These are phyloP conservation scores for Boletus mariae DNA, from an alignment of 1,284 basidiomycete species.

Conservation along the genomic window DNA sequence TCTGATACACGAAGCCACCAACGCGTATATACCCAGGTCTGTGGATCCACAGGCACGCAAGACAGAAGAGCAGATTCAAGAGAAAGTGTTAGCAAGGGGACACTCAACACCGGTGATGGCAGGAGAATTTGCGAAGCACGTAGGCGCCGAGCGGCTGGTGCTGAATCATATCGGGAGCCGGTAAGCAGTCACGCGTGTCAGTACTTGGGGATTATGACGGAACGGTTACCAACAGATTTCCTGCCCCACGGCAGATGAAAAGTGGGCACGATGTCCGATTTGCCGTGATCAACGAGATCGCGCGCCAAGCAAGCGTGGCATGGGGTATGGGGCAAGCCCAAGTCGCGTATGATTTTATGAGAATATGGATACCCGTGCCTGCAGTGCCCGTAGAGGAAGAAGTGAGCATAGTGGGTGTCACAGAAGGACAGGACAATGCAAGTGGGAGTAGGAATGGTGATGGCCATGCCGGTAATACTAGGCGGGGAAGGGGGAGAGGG, in stretches of 20 bases:
- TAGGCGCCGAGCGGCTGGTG: constrained; percentile 65
- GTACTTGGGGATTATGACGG: constrained; percentile 12
- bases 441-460: too few relatives aligned
- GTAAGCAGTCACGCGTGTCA: constrained; percentile 39
- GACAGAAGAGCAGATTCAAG: constrained; percentile 46
- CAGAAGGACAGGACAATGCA: too few relatives aligned
- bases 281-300: constrained; percentile 59
- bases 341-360: constrained; percentile 69
- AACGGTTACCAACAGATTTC: constrained; percentile 38
- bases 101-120: constrained; percentile 86
- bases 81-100: constrained; percentile 61
- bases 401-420: too few relatives aligned
- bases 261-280: constrained; percentile 37
- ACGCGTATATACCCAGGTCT: constrained; percentile 64
- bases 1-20: constrained; percentile 82
- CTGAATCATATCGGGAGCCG: constrained; percentile 82
- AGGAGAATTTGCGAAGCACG: constrained; percentile 68
- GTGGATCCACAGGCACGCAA: constrained; percentile 49
- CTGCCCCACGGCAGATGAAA: constrained; percentile 42
- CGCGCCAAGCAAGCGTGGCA: constrained; percentile 56
- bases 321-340: constrained; percentile 51
- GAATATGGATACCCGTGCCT: constrained; percentile 44
- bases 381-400: not conserved
- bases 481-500: too few relatives aligned
- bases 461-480: not conserved